These are phyloP conservation scores for Copromyces sp. DNA, from an alignment of 495 filamentous ascomycete genomes.

Conservation along the genomic window DNA sequence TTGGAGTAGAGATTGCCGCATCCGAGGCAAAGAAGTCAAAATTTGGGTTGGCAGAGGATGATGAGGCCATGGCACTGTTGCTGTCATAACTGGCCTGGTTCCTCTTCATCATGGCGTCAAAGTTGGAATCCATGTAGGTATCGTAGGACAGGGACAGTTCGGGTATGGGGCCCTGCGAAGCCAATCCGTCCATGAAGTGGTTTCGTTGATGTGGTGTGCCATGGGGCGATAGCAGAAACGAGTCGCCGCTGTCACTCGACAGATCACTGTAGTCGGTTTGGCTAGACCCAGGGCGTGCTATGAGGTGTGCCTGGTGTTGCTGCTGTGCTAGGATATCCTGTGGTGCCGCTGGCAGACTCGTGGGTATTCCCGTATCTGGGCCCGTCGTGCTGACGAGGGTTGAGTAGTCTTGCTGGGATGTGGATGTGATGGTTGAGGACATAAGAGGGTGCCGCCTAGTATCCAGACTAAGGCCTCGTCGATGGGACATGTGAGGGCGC, in stretches of 20 bases:
- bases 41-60: slow-evolving; percentile 11
- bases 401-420: slow-evolving; percentile 37
- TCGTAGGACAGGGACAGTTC: slow-evolving; percentile 29
- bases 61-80: slow-evolving; percentile 13
- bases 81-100: slow-evolving; percentile 27
- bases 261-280: slow-evolving; percentile 19
- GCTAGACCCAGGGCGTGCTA: slow-evolving; percentile 50
- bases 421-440: slow-evolving; percentile 28
- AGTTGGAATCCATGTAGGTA: slow-evolving; percentile 31
- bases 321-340: slow-evolving; percentile 63
- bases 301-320: slow-evolving; percentile 35
- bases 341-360: slow-evolving; percentile 23
- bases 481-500: slow-evolving; percentile 44
- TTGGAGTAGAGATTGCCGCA: slow-evolving; percentile 34
- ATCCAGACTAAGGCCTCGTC: slow-evolving; percentile 74
- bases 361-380: slow-evolving; percentile 48
- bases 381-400: slow-evolving; percentile 47
- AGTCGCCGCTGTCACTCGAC: slow-evolving; percentile 14
- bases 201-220: slow-evolving; percentile 33
- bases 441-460: slow-evolving; percentile 44
- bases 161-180: slow-evolving; percentile 15
- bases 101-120: slow-evolving; percentile 31
- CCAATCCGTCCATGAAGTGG: slow-evolving; percentile 30
- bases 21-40: slow-evolving; percentile 31
- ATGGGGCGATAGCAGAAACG: slow-evolving; percentile 38